Base-by-base conservation (phyloP, 2,329 filamentous ascomycete genomes). In the Fusarium kyushuense region DNA sequence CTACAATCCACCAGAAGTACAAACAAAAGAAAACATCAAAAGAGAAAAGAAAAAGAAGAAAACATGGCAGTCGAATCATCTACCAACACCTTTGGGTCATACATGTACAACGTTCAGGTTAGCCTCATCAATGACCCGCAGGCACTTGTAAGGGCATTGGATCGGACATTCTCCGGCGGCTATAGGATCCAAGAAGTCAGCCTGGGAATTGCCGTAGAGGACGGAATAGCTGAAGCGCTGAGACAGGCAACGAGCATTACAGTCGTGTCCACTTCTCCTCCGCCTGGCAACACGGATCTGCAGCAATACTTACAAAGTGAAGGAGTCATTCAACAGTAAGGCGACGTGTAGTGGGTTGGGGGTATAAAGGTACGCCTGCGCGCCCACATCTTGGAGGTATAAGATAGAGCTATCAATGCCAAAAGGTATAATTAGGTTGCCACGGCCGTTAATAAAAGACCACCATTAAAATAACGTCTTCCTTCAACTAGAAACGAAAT, bases 1-100 rank as follows among this genome's bases (percentile, higher is more conserved):
- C n/a, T 1, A 0, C 7, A 13, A 19, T 4, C 12, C 17, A 36
- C n/a, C 0, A 19, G 0, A 36, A 19, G 2, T 2, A 36, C 1
- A 36, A 19, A 36, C 6, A 11, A n/a, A 4, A 36, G 5, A 13
- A 17, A 36, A 36, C 35, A n/a, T n/a, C n/a, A n/a, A n/a, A n/a
- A n/a, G n/a, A n/a, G n/a, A n/a, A n/a, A 19, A 19, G 17, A 3
- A 19, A 19, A 5, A 36, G 11, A 7, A 19, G 10, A 13, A 3
- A 36, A 6, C 2, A 36, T 36, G 35, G 35, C 11, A 4, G 35
- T n/a, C 12, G 35, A n/a, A 7, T 19, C 35, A 19, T 19, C 6
- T 11, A 19, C n/a, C 0, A 36, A 12, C n/a, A 19, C n/a, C 7
- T 2, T 3, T 19, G 35, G n/a, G 19, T 11, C 6, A 36, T 12